A percentile compares a stretch with the other conserved stretches of the same genome.
Evolutionary conservation across 352 stramenopile species (phyloP).

Genomic region (Pythium scleroteichum): DNA sequence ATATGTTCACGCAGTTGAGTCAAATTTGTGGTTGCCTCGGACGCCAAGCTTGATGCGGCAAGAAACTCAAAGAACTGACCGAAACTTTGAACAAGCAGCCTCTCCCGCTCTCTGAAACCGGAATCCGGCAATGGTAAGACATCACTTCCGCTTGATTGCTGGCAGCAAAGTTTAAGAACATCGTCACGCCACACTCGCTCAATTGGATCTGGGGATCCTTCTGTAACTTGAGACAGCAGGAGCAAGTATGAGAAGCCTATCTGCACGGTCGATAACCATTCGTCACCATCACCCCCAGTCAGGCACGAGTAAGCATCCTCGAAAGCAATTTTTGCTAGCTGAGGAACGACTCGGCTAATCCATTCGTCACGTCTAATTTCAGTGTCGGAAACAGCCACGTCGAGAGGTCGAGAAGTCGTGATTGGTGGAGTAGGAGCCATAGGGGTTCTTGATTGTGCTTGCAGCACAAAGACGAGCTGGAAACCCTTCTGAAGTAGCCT

Average conservation of each 20-base stretch:
- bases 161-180: slow-evolving; percentile 29
- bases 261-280: slow-evolving; percentile 35
- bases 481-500: slow-evolving; percentile 63
- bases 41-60: background rate
- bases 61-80: slow-evolving; percentile 11
- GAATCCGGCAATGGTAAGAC: no score
- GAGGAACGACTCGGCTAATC: slow-evolving; percentile 13
- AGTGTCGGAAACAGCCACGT: background rate
- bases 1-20: background rate
- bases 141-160: background rate
- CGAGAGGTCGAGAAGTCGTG: background rate
- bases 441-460: slow-evolving; percentile 12
- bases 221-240: slow-evolving; percentile 23
- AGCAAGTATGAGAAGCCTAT: slow-evolving; percentile 51
- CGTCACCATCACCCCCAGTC: background rate
- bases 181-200: slow-evolving; percentile 47
- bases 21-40: background rate
- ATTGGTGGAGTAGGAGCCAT: slow-evolving; percentile 13
- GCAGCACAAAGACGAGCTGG: slow-evolving; percentile 38
- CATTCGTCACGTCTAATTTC: slow-evolving; percentile 3
- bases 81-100: slow-evolving; percentile 12
- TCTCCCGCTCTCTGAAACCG: no score
- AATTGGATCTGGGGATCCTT: background rate
- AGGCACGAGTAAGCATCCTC: slow-evolving; percentile 4
- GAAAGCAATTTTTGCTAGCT: slow-evolving; percentile 14